These are phyloP conservation scores for Penicillium italicum DNA, from an alignment of 2,329 filamentous ascomycete genomes.

Conservation along the genomic window DNA sequence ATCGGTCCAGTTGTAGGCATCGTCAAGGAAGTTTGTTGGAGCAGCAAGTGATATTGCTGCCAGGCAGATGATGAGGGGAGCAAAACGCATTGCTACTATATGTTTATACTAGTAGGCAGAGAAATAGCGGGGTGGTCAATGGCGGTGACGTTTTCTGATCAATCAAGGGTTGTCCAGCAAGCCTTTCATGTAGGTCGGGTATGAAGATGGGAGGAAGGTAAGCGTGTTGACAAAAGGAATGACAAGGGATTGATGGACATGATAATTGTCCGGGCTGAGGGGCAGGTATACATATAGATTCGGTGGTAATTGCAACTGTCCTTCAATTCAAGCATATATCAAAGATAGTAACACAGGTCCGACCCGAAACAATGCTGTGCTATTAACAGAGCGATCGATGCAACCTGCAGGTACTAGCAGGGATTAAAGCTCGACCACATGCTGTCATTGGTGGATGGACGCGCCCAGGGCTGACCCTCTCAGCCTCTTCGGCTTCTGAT, in stretches of 20 bases:
- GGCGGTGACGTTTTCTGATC: not conserved
- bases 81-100: slow-evolving; percentile 20
- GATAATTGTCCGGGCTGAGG: slow-evolving; percentile 9
- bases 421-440: slow-evolving; percentile 10
- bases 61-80: slow-evolving; percentile 30
- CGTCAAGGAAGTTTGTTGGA: slow-evolving; percentile 31
- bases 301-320: slow-evolving; percentile 10
- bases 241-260: slow-evolving; percentile 13
- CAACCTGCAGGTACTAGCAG: slow-evolving; percentile 26
- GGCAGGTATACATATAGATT: slow-evolving; percentile 23
- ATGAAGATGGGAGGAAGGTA: not conserved
- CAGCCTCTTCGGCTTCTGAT: slow-evolving; percentile 14
- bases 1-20: slow-evolving; percentile 40
- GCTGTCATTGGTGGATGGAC: slow-evolving; percentile 23
- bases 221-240: slow-evolving; percentile 10
- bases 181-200: slow-evolving; percentile 10
- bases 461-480: slow-evolving; percentile 20
- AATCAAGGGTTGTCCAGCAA: slow-evolving; percentile 2
- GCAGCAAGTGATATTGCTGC: slow-evolving; percentile 34
- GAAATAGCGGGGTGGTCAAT: not conserved
- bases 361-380: slow-evolving; percentile 27
- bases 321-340: slow-evolving; percentile 8
- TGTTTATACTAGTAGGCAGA: slow-evolving; percentile 14
- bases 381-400: slow-evolving; percentile 29
- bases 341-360: slow-evolving; percentile 25